Evolutionary conservation across 2,329 filamentous ascomycete species (phyloP).

Genomic region (Trichoderma breve): DNA sequence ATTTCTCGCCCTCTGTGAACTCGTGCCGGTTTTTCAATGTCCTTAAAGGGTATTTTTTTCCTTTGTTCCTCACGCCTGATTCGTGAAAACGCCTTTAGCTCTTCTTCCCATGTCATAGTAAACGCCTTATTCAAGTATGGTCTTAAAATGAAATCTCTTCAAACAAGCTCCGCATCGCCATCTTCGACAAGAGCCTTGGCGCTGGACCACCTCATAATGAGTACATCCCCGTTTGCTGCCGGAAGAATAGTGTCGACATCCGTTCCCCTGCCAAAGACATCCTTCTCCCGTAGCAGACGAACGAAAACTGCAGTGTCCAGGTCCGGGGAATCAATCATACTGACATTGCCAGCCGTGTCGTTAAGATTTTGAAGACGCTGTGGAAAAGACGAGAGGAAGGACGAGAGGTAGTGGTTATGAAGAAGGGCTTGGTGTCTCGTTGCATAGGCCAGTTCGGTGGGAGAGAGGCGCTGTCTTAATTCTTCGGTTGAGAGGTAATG

Average conservation of each 20-base stretch:
- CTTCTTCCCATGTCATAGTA: neutral
- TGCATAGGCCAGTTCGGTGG: slow-evolving; percentile 77
- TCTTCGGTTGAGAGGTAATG: slow-evolving; percentile 64
- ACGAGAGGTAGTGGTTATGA: slow-evolving; percentile 78
- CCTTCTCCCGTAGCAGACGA: slow-evolving; percentile 62
- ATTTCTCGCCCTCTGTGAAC: neutral
- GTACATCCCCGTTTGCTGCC: slow-evolving; percentile 59
- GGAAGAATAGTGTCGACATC: slow-evolving; percentile 61
- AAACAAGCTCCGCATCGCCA: slow-evolving; percentile 59
- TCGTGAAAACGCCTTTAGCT: neutral
- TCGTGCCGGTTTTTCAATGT: neutral
- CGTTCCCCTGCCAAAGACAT: slow-evolving; percentile 60
- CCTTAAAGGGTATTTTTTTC: neutral
- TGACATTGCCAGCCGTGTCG: slow-evolving; percentile 83
- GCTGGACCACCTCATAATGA: slow-evolving; percentile 73
- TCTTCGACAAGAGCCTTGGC: slow-evolving; percentile 59
- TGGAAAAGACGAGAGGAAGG: slow-evolving; percentile 83
- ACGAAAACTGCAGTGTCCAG: slow-evolving; percentile 81
- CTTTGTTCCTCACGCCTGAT: neutral
- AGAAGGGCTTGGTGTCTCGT: slow-evolving; percentile 81
- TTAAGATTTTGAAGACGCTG: slow-evolving; percentile 77
- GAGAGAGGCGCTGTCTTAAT: slow-evolving; percentile 64
- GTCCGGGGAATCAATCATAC: slow-evolving; percentile 90
- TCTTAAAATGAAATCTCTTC: slow-evolving; percentile 27
- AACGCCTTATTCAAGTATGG: neutral